Evolutionary conservation across 2,329 filamentous ascomycete genomes (phyloP).

Genomic region (Dactylellina sp.): DNA sequence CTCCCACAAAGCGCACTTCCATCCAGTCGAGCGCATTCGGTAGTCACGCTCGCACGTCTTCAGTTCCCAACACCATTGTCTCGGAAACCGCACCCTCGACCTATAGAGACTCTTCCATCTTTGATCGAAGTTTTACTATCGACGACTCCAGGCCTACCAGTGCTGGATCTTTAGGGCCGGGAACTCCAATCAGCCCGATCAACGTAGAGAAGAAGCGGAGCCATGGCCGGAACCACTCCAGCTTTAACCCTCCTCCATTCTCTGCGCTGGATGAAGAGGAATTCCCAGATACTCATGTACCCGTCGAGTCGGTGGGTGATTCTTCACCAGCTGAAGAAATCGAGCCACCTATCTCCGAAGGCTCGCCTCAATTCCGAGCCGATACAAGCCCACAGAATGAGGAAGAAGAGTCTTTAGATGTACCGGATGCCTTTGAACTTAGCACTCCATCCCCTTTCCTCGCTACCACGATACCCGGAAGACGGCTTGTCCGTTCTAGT

Average conservation of each 20-base stretch:
- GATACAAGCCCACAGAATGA: constrained; percentile 41
- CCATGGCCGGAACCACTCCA: constrained; percentile 34
- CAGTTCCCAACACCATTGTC: constrained; percentile 65
- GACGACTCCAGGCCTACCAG: constrained; percentile 81
- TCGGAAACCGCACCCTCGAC: constrained; percentile 72
- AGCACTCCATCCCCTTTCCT: constrained; percentile 51
- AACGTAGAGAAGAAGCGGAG: constrained; percentile 38
- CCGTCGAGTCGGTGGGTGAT: constrained; percentile 31
- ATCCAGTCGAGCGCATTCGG: constrained; percentile 35
- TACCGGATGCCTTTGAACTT: constrained; percentile 49
- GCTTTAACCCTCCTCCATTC: constrained; percentile 39
- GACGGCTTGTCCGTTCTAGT: constrained; percentile 45
- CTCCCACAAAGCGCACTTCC: constrained; percentile 61
- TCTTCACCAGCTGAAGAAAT: constrained; percentile 30
- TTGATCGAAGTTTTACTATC: constrained; percentile 76
- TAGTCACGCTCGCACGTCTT: constrained; percentile 63
- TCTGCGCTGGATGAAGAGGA: constrained; percentile 48
- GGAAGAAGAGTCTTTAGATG: constrained; percentile 41
- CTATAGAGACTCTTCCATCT: constrained; percentile 78
- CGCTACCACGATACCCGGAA: constrained; percentile 54
- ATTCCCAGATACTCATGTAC: constrained; percentile 29
- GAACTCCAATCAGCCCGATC: constrained; percentile 70
- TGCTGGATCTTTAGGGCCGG: constrained; percentile 77
- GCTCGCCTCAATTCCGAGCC: constrained; percentile 38
- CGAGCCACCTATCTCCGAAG: constrained; percentile 21